phyloP scores from a whole-genome alignment of 345 rosid genomes.

The Limnanthes douglasii region DNA sequence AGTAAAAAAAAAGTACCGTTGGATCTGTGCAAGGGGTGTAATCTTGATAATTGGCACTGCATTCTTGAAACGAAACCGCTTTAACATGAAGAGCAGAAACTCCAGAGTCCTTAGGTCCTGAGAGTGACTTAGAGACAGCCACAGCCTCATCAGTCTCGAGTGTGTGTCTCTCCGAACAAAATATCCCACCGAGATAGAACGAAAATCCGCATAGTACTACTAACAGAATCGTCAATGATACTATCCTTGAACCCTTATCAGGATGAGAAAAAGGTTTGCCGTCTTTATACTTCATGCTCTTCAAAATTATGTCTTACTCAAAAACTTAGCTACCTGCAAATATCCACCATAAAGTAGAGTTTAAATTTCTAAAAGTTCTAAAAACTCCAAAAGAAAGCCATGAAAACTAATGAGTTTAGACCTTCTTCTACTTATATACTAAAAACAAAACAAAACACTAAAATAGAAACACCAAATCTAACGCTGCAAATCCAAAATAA shows the following conservation, averaged over 20 bases:
- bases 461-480: too few species aligned
- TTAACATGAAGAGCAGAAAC: constrained; percentile 41
- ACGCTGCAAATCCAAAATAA: too few species aligned
- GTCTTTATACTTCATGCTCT: constrained; percentile 75
- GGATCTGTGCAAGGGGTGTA: constrained; percentile 99
- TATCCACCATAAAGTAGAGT: too few species aligned
- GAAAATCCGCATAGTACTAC: constrained; percentile 61
- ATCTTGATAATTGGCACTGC: constrained; percentile 75
- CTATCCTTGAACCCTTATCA: constrained; percentile 31
- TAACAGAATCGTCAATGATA: constrained; percentile 33
- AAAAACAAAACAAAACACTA: too few species aligned
- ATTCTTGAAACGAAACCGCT: constrained; percentile 50
- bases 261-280: constrained; percentile 37
- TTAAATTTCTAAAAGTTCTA: too few species aligned
- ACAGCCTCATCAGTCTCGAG: constrained; percentile 21
- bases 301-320: not conserved
- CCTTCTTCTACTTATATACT: too few species aligned
- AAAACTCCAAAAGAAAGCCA: too few species aligned
- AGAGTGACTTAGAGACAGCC: constrained; percentile 32
- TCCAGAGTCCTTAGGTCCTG: constrained; percentile 22
- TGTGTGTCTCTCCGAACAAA: constrained; percentile 35
- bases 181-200: constrained; percentile 82
- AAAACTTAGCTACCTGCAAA: constrained; percentile 18
- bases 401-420: too few species aligned
- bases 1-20: constrained; percentile 25